phyloP scores from a whole-genome alignment of 306 rosid species.

The Acacia melanoxylon region DNA sequence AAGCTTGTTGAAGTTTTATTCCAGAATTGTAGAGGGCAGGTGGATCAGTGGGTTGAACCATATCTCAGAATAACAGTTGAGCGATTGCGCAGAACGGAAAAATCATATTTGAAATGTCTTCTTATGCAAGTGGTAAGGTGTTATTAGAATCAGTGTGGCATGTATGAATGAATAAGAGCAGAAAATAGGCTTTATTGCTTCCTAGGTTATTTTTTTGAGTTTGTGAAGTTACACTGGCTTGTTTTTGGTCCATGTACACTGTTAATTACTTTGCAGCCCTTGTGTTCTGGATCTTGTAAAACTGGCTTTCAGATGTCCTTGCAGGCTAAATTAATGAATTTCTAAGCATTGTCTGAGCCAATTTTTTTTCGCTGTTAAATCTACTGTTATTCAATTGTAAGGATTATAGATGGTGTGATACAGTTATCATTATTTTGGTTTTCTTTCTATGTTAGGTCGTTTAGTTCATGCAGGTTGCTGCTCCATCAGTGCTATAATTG shows the following conservation, averaged over 20 bases:
- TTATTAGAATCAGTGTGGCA: neutral
- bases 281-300: neutral
- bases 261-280: neutral
- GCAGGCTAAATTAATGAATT: neutral
- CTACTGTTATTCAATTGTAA: neutral
- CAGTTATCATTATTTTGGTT: neutral
- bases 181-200: conserved; percentile 9
- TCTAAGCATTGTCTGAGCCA: neutral
- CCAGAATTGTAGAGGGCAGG: conserved; percentile 91
- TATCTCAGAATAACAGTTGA: conserved; percentile 77
- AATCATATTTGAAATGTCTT: conserved; percentile 80
- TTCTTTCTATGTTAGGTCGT: conserved; percentile 5
- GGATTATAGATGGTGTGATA: neutral
- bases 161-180: neutral
- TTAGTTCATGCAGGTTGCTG: neutral
- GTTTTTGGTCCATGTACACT: neutral
- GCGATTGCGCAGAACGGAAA: conserved; percentile 74
- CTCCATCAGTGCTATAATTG: neutral
- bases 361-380: neutral
- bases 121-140: conserved; percentile 85
- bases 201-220: conserved; percentile 13
- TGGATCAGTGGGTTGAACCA: conserved; percentile 95
- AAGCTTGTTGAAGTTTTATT: conserved; percentile 95
- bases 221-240: neutral
- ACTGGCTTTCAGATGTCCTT: conserved; percentile 13